Percentiles rank a stretch among this genome's conserved stretches.
Evolutionary conservation across 768 basidiomycete genomes (phyloP).

Genomic region (Galerina marginata): DNA sequence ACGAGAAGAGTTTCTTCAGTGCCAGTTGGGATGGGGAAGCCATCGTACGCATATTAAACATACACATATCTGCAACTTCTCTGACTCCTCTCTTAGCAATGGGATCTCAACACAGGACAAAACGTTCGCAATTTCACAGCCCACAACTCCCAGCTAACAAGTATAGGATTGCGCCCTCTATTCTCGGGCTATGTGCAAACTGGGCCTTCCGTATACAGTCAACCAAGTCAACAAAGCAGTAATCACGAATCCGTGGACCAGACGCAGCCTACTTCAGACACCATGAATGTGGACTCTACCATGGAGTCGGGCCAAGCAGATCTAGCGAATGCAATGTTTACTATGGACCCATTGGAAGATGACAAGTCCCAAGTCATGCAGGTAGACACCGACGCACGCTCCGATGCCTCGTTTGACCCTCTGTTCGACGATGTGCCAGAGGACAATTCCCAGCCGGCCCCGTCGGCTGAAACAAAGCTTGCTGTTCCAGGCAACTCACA

Average conservation of each 20-base stretch:
- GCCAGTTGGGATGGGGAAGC: conserved; percentile 96
- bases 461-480: conserved; percentile 25
- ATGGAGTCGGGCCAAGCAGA: not conserved
- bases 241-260: conserved; percentile 8
- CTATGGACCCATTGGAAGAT: conserved; percentile 2
- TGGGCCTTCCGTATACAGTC: conserved; percentile 24
- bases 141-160: conserved; percentile 85
- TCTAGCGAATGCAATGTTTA: not conserved
- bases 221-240: conserved; percentile 16
- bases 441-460: conserved; percentile 16
- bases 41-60: conserved; percentile 55
- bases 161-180: conserved; percentile 77
- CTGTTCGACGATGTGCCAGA: conserved; percentile 78
- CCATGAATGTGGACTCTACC: conserved; percentile 20
- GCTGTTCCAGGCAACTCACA: conserved; percentile 27
- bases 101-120: conserved; percentile 95
- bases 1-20: conserved; percentile 87
- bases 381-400: conserved; percentile 64
- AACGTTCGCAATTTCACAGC: conserved; percentile 75
- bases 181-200: conserved; percentile 39
- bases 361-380: conserved; percentile 18
- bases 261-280: not conserved
- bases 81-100: conserved; percentile 68
- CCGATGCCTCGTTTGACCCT: conserved; percentile 85
- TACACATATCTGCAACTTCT: not conserved